Conservation (phyloP, 1,284 basidiomycete genomes). For the Butyriboletus regius region DNA sequence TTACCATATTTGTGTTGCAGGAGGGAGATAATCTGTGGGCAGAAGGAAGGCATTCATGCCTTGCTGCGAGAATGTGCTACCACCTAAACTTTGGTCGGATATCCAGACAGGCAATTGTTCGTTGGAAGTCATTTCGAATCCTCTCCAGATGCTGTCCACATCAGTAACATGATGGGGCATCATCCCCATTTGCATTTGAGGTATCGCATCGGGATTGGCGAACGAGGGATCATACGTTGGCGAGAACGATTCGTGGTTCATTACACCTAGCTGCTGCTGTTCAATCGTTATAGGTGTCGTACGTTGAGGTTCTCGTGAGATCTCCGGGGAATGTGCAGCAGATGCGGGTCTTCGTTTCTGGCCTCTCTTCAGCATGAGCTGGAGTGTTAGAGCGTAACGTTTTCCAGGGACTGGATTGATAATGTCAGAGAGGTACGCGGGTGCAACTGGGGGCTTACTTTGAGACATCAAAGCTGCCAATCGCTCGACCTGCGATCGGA, state of each 20-base stretch:
- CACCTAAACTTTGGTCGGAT: slow-evolving; percentile 70
- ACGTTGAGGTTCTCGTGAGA: slow-evolving; percentile 44
- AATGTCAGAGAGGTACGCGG: slow-evolving; percentile 10
- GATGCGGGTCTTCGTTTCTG: slow-evolving; percentile 58
- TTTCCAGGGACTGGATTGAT: slow-evolving; percentile 68
- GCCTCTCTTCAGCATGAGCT: slow-evolving; percentile 77
- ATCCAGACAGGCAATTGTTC: slow-evolving; percentile 77
- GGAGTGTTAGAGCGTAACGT: slow-evolving; percentile 79
- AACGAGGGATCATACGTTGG: slow-evolving; percentile 38
- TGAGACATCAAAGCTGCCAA: slow-evolving; percentile 68
- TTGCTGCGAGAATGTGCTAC: slow-evolving; percentile 63
- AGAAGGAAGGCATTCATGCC: slow-evolving; percentile 78
- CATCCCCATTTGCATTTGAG: slow-evolving; percentile 30
- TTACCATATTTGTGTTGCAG: slow-evolving; percentile 66
- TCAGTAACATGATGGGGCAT: slow-evolving; percentile 40
- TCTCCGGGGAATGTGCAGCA: slow-evolving; percentile 52
- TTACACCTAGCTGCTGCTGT: slow-evolving; percentile 17
- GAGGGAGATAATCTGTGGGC: slow-evolving; percentile 63
- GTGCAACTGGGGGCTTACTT: slow-evolving; percentile 43
- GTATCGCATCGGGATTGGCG: slow-evolving; percentile 41
- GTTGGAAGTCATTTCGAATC: slow-evolving; percentile 59
- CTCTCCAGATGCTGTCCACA: slow-evolving; percentile 68
- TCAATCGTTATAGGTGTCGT: slow-evolving; percentile 37
- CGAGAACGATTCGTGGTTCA: slow-evolving; percentile 31
- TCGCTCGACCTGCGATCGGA: slow-evolving; percentile 71